Base-by-base conservation (phyloP, 305 asterid species). In the Fraxinus sp. region DNA sequence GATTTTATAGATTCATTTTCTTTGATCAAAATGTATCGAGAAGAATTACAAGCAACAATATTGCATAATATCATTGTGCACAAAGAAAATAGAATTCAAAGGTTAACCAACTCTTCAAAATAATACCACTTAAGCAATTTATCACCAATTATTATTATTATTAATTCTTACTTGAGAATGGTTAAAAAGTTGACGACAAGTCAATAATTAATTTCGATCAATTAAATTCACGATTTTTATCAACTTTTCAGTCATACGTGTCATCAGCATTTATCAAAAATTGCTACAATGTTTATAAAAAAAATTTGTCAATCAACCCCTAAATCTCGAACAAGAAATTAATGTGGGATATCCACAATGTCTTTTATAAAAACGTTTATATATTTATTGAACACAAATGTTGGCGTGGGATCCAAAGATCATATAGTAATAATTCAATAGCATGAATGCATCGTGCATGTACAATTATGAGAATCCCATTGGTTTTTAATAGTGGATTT, bases 341-440 rank as follows among this genome's bases (percentile, higher is more conserved):
- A 64, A 22, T 64, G 30, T 57, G 64, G 1, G 70, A 66, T 66
- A 3, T 24, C n/a, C 73, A 24, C 4, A 20, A 20, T 7, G 14
- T 59, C 71, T 59, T 59, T 4, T 59, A 20, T 22, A 59, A 59
- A 59, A 59, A 4, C 11, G 5, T 18, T 20, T 59, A 59, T 18
- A 18, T 20, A 59, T 52, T 4, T 52, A 44, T 37, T 37, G 71
- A 59, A 59, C 71, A 18, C 28, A 76, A 49, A 64, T 59, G 5
- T 68, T 18, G 79, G 83, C 78, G 81, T 55, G 71, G 30, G 18
- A 39, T 80, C 16, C 84, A 68, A 84, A 68, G 83, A 68, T 22
- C 57, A 3, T 13, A 46, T 11, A 13, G 57, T 3, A 46, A 46
- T 16, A 14, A 16, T 49, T 49, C 20, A 16, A 49, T 0, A 16